Evolutionary conservation across 305 asterid species (phyloP), one percentile per base, ranked within the genome.

Genomic region (Ilex paraguariensis): DNA sequence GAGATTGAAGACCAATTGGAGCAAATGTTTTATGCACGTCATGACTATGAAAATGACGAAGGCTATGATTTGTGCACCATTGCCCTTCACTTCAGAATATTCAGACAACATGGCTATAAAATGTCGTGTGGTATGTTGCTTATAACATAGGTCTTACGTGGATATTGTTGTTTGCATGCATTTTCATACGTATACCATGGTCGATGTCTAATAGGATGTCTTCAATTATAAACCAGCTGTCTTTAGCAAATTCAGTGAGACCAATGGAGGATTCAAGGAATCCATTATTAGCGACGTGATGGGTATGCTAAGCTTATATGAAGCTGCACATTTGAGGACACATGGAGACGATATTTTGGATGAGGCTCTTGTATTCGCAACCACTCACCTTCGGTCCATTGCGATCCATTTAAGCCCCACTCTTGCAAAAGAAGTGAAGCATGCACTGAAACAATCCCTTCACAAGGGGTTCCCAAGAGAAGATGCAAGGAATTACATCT

Each of bases 21-120:
- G 9, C 36, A 56, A 52, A 16, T 69, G n/a, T n/a, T n/a, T n/a
- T 21, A 0, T 21, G 28, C 28, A 21, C 28, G 1, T 21, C 28
- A 21, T 21, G 13, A 45, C 0, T 4, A 21, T 28, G 31, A 67
- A 16, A 56, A 63, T 0, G 30, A 69, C 4, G 63, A 53, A 13
- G 15, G 62, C 31, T 58, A 57, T 44, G 78, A 75, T 40, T 28
- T 79, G 31, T 54, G 51, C 48, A 69, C 69, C 2, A 64, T 64
- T 17, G 63, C 84, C 0, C 59, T 72, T 46, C 70, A 70, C 21
- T 79, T 79, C 42, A 73, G 79, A 15, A 6, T 77, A 3, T 66
- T 77, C 48, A 70, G 82, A n/a, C 79, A 73, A 31, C 79, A 79
- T 40, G 84, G 81, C 5, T 46, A 66, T 54, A 62, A 13, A 0